phyloP scores from a whole-genome alignment of 192 early-diverging fungal genomes.

The Chytriomyces sp. region DNA sequence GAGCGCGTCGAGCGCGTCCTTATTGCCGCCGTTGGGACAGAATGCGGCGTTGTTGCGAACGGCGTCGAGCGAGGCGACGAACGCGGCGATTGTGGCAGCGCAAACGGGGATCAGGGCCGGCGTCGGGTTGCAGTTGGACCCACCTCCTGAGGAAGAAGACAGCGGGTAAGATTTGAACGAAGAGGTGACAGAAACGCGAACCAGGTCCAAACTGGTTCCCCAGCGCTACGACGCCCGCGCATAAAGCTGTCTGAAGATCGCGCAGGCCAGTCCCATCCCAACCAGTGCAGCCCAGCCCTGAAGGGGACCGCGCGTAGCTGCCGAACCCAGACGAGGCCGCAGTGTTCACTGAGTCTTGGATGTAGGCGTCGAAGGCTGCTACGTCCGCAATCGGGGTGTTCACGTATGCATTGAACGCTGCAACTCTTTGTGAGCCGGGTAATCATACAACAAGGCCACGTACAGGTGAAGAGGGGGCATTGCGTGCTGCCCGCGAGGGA shows the following conservation, averaged over 20 bases:
- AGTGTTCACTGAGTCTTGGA: not conserved
- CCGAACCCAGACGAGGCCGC: not conserved
- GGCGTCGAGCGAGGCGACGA: not conserved
- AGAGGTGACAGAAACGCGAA: not conserved
- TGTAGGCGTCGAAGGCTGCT: not conserved
- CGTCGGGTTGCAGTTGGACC: too few species aligned
- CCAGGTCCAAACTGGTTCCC: not conserved
- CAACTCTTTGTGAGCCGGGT: too few species aligned
- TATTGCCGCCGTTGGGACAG: not conserved
- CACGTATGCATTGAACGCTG: not conserved
- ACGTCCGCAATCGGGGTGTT: not conserved
- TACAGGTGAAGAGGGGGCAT: not conserved
- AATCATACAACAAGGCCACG: too few species aligned
- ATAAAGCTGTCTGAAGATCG: not conserved
- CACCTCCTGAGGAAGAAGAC: too few species aligned
- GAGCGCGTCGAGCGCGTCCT: not conserved
- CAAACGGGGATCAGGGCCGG: not conserved
- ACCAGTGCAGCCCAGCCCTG: not conserved
- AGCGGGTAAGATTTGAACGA: too few species aligned
- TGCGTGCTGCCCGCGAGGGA: not conserved
- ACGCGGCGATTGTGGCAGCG: not conserved
- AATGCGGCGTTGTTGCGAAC: not conserved
- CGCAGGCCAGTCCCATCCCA: constrained; percentile 6
- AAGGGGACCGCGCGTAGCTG: not conserved
- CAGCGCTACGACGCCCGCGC: not conserved